Percentiles rank a stretch among this genome's conserved stretches.
Conservation (phyloP, 768 basidiomycete genomes). For the Boletus fagicola region DNA sequence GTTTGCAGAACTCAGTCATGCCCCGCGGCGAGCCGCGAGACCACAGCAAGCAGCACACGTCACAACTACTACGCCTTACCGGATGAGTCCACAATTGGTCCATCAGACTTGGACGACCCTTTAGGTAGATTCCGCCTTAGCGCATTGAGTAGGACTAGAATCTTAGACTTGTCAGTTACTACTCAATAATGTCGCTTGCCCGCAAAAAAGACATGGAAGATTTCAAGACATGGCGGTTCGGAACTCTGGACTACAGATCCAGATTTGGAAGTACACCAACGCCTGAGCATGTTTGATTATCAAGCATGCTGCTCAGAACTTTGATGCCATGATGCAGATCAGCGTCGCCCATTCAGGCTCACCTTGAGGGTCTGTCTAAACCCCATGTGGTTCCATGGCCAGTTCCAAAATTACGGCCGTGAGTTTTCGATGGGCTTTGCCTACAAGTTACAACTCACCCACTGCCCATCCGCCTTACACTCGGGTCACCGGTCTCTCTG, state of each 20-base stretch:
- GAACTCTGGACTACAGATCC: no score
- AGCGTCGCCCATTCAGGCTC: background rate
- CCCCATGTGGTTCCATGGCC: background rate
- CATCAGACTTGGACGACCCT: no score
- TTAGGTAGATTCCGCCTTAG: no score
- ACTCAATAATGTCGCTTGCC: no score
- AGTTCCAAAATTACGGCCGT: conserved; percentile 5
- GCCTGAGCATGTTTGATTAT: background rate
- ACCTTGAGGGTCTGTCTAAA: background rate
- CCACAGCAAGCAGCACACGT: background rate
- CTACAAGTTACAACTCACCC: conserved; percentile 6
- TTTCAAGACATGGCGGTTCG: no score
- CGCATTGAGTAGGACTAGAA: no score
- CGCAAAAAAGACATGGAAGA: no score
- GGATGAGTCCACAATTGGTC: no score
- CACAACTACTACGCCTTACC: no score
- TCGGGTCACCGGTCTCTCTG: background rate
- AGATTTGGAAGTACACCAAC: background rate
- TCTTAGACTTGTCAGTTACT: no score
- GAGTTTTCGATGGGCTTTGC: background rate
- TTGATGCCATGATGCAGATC: conserved; percentile 5
- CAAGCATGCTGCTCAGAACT: no score
- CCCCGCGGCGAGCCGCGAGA: no score
- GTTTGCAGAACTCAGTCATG: background rate
- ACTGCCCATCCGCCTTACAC: conserved; percentile 9